Base-by-base conservation (phyloP, 495 filamentous ascomycete species). In the Letharia columbiana region DNA sequence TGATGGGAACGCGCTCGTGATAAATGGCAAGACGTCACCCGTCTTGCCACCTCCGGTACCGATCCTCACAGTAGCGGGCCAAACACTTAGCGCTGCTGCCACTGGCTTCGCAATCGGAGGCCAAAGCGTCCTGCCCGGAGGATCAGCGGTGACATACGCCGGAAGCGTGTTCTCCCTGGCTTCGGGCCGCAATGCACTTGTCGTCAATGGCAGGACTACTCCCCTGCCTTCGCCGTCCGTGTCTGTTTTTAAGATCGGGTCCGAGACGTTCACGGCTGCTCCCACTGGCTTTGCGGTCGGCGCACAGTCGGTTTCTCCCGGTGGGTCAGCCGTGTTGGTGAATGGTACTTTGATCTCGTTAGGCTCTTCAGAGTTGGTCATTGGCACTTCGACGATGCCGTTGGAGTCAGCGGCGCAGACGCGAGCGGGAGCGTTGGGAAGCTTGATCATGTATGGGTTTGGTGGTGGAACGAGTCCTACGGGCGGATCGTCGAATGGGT, bases 381-480 rank as follows among this genome's bases (percentile, higher is more conserved):
- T 62, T 18, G 60, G 60, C 5, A 35, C 60, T 35, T 62, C 60
- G 28, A 62, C 60, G 15, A 12, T 62, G 35, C 42, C 28, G 28
- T n/a, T 62, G n/a, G 52, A 28, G 4, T 3, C 42, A 12, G 60
- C 42, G 6, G 60, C 10, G 47, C 60, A 49, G 47, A n/a, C 28
- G 2, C 18, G 3, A 28, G 41, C 2, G 2, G 60, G 9, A 2
- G 18, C 15, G 35, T 49, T 62, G 42, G 41, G 42, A 23, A 28
- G 47, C 47, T 39, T 49, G 18, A 62, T 62, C 15, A 18, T 62
- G 28, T 11, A 20, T 49, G 60, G 42, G 5, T 8, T 45, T 13
- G 42, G 10, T 0, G 42, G 42, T 18, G 42, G 31, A 7, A 18
- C 28, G 23, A 61, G 8, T 18, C 17, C 23, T 44, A 33, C 28